Evolutionary conservation across 768 basidiomycete genomes (phyloP).

Genomic region (Amanita fuliginea): DNA sequence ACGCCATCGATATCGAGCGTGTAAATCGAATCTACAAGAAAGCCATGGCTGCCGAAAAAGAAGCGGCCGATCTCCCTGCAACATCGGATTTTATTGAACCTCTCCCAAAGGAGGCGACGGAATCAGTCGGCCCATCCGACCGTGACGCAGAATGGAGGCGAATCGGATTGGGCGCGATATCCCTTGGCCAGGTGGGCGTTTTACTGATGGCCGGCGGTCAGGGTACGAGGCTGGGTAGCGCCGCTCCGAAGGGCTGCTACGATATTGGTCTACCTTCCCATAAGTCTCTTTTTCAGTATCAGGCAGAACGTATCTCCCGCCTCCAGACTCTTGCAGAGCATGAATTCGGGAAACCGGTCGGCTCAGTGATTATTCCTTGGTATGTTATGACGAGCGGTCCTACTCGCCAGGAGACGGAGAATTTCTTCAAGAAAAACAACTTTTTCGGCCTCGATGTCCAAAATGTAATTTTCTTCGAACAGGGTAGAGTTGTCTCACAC

Average conservation of each 20-base stretch:
- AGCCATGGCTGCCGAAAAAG: conserved; percentile 58
- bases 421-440: conserved; percentile 64
- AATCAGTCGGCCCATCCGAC: conserved; percentile 42
- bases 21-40: conserved; percentile 83
- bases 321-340: conserved; percentile 69
- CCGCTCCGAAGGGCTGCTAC: conserved; percentile 94
- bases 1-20: conserved; percentile 74
- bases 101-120: conserved; percentile 66
- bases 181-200: conserved; percentile 81
- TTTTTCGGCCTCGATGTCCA: conserved; percentile 75
- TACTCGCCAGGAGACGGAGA: conserved; percentile 77
- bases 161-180: conserved; percentile 72
- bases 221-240: conserved; percentile 87
- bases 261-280: conserved; percentile 92
- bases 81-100: conserved; percentile 58
- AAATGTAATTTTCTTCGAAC: conserved; percentile 91
- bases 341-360: conserved; percentile 35
- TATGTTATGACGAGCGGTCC: conserved; percentile 99
- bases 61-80: conserved; percentile 26
- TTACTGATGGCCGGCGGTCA: conserved; percentile 98
- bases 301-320: conserved; percentile 90
- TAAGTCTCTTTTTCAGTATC: conserved; percentile 92
- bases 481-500: conserved; percentile 45
- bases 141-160: conserved; percentile 67
- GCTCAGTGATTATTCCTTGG: conserved; percentile 79